phyloP scores from a whole-genome alignment of 164 flowering plant species.

The Sedum album region DNA sequence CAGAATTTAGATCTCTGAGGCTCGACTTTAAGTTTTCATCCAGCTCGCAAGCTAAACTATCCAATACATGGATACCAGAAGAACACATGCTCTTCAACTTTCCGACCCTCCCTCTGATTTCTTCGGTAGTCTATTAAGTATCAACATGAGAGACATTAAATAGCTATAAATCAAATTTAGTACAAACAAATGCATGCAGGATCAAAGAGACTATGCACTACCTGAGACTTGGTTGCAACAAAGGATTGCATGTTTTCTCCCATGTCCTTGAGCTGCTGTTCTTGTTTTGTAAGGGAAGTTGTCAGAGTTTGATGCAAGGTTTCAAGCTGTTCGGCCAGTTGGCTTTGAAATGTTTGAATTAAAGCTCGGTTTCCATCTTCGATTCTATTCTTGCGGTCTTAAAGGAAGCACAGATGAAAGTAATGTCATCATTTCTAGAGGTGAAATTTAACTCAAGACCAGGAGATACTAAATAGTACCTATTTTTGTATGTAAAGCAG shows the following conservation, averaged over 20 bases:
- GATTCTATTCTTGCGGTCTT: constrained; percentile 88
- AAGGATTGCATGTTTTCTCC: constrained; percentile 93
- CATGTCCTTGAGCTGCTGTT: constrained; percentile 77
- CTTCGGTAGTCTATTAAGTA: constrained; percentile 74
- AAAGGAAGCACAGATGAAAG: constrained; percentile 2
- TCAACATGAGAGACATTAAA: neutral
- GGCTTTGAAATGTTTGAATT: constrained; percentile 66
- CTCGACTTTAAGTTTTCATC: constrained; percentile 69
- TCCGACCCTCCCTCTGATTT: constrained; percentile 56
- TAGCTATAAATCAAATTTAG: neutral
- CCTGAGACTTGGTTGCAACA: constrained; percentile 81
- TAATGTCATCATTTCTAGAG: neutral
- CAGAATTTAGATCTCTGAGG: constrained; percentile 56
- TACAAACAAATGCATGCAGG: neutral
- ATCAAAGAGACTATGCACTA: constrained; percentile 19
- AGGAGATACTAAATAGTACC: constrained; percentile 33
- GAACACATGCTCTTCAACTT: constrained; percentile 62
- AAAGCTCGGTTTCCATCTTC: constrained; percentile 78
- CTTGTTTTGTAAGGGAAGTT: constrained; percentile 71
- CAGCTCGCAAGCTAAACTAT: constrained; percentile 72
- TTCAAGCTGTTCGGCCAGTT: constrained; percentile 79
- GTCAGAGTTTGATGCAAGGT: constrained; percentile 80
- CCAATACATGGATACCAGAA: constrained; percentile 69
- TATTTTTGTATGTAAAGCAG: constrained; percentile 74
- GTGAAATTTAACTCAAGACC: neutral